Percentiles rank a stretch among this genome's conserved stretches.
phyloP scores from a whole-genome alignment of 345 rosid genomes.

The Hypericum perforatum region DNA sequence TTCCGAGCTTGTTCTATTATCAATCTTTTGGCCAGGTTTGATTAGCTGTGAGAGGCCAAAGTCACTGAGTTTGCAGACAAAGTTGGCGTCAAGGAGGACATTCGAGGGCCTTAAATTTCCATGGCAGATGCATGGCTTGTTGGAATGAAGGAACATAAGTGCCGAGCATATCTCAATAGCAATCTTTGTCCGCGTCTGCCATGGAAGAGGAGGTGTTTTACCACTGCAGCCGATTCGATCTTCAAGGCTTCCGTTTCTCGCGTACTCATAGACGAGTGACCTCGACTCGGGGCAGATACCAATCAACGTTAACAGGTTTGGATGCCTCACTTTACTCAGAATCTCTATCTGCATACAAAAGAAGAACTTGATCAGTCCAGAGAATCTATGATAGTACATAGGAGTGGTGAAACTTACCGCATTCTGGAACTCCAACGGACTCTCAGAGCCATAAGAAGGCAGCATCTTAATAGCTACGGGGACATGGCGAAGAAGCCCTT shows the following conservation, averaged over 20 bases:
- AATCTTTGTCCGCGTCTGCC: constrained; percentile 55
- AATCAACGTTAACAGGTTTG: constrained; percentile 60
- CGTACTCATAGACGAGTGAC: constrained; percentile 69
- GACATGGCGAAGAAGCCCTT: constrained; percentile 55
- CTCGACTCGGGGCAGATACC: constrained; percentile 79
- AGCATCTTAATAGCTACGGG: constrained; percentile 82
- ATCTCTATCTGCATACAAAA: constrained; percentile 45
- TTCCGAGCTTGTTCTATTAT: constrained; percentile 8
- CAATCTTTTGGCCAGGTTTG: constrained; percentile 13
- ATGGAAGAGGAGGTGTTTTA: constrained; percentile 45
- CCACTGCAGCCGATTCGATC: constrained; percentile 45
- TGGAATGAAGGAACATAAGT: constrained; percentile 78
- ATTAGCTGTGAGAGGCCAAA: constrained; percentile 49
- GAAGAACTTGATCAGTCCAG: background rate
- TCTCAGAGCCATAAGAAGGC: constrained; percentile 63
- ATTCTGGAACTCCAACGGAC: constrained; percentile 44
- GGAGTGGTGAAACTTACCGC: constrained; percentile 32
- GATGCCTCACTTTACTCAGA: constrained; percentile 79
- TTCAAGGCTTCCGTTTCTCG: constrained; percentile 62
- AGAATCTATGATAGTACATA: too few species aligned
- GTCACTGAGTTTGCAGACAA: constrained; percentile 55
- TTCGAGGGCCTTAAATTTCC: constrained; percentile 79
- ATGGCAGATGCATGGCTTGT: constrained; percentile 60
- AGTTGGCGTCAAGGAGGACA: constrained; percentile 65
- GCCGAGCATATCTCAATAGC: constrained; percentile 76